Evolutionary conservation across 257 asterid genomes (phyloP).

Genomic region (Paulownia fortunei): DNA sequence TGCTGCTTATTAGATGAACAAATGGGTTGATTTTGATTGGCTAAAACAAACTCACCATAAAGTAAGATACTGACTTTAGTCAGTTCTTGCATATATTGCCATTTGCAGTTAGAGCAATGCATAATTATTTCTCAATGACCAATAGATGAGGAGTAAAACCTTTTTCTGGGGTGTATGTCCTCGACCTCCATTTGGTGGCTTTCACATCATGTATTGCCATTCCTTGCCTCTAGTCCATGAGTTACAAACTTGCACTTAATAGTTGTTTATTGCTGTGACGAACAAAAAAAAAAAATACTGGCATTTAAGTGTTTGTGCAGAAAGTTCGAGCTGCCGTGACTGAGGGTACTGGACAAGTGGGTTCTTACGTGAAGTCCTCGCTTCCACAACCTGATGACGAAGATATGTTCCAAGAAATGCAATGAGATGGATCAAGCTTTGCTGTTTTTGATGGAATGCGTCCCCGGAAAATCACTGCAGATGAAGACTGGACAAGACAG

Average conservation of each 20-base stretch:
- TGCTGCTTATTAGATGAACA: background rate
- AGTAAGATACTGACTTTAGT: background rate
- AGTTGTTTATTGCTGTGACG: constrained; percentile 1
- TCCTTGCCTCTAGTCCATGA: background rate
- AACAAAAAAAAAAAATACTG: background rate
- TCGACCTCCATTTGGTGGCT: background rate
- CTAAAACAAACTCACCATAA: background rate
- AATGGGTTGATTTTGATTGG: background rate
- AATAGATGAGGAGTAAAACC: background rate
- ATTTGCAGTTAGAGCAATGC: background rate
- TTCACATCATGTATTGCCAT: background rate
- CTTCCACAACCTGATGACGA: constrained; percentile 56
- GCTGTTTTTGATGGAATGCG: constrained; percentile 11
- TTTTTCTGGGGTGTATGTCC: background rate
- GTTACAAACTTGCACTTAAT: background rate
- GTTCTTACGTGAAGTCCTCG: constrained; percentile 45
- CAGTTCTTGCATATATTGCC: background rate
- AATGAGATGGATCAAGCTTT: constrained; percentile 33
- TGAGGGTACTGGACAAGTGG: constrained; percentile 62
- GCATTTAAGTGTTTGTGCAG: constrained; percentile 51
- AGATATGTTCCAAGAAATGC: constrained; percentile 53
- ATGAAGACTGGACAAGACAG: background rate
- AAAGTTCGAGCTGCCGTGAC: constrained; percentile 65
- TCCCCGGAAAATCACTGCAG: constrained; percentile 4
- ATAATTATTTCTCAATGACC: background rate